Evolutionary conservation across 768 basidiomycete species (phyloP).

Genomic region (Candolleomyces eurysporus): DNA sequence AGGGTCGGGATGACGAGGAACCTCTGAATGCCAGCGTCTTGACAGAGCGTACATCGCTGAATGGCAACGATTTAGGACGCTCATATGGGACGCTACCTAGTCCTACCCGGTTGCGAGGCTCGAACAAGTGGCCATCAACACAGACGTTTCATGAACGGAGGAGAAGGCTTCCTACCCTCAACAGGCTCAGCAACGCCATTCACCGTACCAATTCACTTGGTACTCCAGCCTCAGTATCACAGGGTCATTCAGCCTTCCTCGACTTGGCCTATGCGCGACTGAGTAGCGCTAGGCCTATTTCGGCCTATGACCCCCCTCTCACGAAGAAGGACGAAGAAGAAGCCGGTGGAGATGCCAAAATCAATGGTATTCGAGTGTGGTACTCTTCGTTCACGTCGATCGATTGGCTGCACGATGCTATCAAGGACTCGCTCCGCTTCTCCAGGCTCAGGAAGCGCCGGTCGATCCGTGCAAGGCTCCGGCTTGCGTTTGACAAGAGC

Average conservation of each 20-base stretch:
- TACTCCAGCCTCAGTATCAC: slow-evolving; percentile 35
- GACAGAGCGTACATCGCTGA: slow-evolving; percentile 22
- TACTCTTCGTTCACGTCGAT: slow-evolving; percentile 88
- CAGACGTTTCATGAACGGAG: too few species aligned
- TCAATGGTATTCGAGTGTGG: slow-evolving; percentile 89
- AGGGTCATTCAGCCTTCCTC: slow-evolving; percentile 20
- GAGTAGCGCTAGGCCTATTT: slow-evolving; percentile 53
- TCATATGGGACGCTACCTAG: slow-evolving; percentile 58
- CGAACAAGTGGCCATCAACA: too few species aligned
- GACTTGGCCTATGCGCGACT: slow-evolving; percentile 37
- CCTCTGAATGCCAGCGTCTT: neutral
- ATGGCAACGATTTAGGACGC: slow-evolving; percentile 20
- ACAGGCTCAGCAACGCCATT: slow-evolving; percentile 16
- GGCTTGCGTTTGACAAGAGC: slow-evolving; percentile 68
- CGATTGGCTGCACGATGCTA: slow-evolving; percentile 95
- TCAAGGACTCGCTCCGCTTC: slow-evolving; percentile 88
- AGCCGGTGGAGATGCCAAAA: slow-evolving; percentile 56
- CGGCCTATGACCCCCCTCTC: slow-evolving; percentile 66
- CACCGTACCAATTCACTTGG: slow-evolving; percentile 32
- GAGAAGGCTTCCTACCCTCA: neutral
- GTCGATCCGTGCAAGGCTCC: slow-evolving; percentile 64
- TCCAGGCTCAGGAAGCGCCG: slow-evolving; percentile 67
- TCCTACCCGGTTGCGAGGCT: too few species aligned
- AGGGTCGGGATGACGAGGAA: slow-evolving; percentile 1
- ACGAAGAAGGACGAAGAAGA: slow-evolving; percentile 34